Percentiles rank a stretch among this genome's conserved stretches.
Evolutionary conservation across 768 basidiomycete species (phyloP).

Genomic region (Kwoniella dendrophila): DNA sequence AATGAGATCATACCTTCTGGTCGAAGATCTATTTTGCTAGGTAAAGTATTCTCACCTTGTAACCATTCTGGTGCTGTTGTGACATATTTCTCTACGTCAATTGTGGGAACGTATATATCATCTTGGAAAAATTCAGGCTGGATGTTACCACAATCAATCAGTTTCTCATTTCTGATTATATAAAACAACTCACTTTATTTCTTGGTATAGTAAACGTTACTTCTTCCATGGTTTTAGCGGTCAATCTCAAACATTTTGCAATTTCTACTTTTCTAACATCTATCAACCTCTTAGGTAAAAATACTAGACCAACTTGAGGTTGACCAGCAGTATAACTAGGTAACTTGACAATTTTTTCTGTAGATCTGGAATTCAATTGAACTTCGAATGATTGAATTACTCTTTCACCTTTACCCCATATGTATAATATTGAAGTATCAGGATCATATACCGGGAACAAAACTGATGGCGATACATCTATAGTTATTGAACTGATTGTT

Average conservation of each 20-base stretch:
- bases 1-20: constrained; percentile 54
- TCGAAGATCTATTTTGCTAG: constrained; percentile 33
- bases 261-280: constrained; percentile 56
- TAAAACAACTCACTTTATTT: constrained; percentile 52
- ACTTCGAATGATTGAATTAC: constrained; percentile 54
- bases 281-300: constrained; percentile 51
- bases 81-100: constrained; percentile 36
- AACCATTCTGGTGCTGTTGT: constrained; percentile 45
- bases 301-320: constrained; percentile 52
- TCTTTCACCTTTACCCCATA: constrained; percentile 57
- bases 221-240: constrained; percentile 50
- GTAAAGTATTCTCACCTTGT: constrained; percentile 31
- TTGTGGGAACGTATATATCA: constrained; percentile 55
- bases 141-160: not conserved
- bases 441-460: constrained; percentile 56
- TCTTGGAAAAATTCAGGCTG: constrained; percentile 57
- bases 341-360: constrained; percentile 44
- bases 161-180: not conserved
- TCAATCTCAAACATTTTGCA: constrained; percentile 46
- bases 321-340: constrained; percentile 52
- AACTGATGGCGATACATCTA: constrained; percentile 56
- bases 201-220: constrained; percentile 55
- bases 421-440: constrained; percentile 55
- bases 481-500: constrained; percentile 30
- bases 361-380: constrained; percentile 26